Percentiles rank a stretch among this genome's conserved stretches.
phyloP scores from a whole-genome alignment of 2,329 filamentous ascomycete genomes.

The Cercospora sesami region DNA sequence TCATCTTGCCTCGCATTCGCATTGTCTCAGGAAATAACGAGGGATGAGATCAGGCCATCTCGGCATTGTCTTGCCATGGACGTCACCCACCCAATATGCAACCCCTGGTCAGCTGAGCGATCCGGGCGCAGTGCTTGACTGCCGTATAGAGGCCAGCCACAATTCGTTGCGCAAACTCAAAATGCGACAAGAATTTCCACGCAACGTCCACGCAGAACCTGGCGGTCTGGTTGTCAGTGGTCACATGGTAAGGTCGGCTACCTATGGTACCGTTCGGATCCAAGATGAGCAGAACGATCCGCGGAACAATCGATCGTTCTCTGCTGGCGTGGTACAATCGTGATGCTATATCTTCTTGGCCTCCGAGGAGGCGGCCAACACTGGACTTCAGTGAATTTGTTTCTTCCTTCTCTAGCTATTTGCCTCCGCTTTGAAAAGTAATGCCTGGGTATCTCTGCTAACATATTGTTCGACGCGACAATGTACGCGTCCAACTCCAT shows the following conservation, averaged over 20 bases:
- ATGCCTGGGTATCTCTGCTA: neutral
- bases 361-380: neutral
- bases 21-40: neutral
- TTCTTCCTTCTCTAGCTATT: neutral
- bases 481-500: neutral
- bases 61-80: neutral
- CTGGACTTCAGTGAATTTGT: neutral
- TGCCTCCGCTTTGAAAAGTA: neutral
- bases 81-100: slow-evolving; percentile 2
- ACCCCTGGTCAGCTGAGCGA: slow-evolving; percentile 5
- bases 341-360: neutral
- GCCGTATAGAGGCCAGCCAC: slow-evolving; percentile 3
- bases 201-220: neutral
- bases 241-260: neutral
- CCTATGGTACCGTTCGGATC: neutral
- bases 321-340: neutral
- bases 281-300: neutral
- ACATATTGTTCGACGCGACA: neutral
- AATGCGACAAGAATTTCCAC: neutral
- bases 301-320: neutral
- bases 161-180: slow-evolving; percentile 2
- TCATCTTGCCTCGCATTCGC: neutral
- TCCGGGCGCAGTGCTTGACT: slow-evolving; percentile 1
- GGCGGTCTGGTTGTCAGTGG: neutral
- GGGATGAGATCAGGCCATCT: neutral